Percentiles rank a stretch among this genome's conserved stretches.
Evolutionary conservation across 2,329 filamentous ascomycete species (phyloP).

Genomic region (Calonectria crousiana): DNA sequence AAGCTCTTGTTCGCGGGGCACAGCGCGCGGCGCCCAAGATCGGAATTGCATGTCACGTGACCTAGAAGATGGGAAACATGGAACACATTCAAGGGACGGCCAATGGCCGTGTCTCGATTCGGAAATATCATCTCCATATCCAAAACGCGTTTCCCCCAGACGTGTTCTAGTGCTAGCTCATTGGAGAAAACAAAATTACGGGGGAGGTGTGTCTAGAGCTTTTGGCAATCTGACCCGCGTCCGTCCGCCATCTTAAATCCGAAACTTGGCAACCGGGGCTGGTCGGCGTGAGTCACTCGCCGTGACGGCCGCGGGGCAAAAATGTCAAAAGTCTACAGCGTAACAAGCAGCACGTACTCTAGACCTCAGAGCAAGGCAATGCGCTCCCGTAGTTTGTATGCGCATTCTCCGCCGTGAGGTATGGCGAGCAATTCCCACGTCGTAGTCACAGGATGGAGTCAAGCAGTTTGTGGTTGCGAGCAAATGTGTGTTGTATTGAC

Average conservation of each 20-base stretch:
- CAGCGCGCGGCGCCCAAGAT: background rate
- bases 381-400: background rate
- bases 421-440: background rate
- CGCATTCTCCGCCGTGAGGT: background rate
- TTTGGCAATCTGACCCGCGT: background rate
- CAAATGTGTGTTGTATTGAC: conserved; percentile 55
- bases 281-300: conserved; percentile 40
- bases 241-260: conserved; percentile 13
- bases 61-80: background rate
- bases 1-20: conserved; percentile 21
- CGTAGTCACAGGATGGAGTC: conserved; percentile 5
- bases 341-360: conserved; percentile 32
- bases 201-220: background rate
- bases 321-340: conserved; percentile 17
- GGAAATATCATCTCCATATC: background rate
- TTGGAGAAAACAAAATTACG: background rate
- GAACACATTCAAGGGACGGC: background rate
- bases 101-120: conserved; percentile 7
- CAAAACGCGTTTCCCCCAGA: background rate
- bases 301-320: conserved; percentile 17
- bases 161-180: background rate
- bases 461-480: conserved; percentile 37
- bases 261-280: background rate
- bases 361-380: background rate
- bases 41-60: conserved; percentile 25